These are phyloP conservation scores for Myotisia sp. DNA, from an alignment of 2,329 filamentous ascomycete species.

Conservation along the genomic window DNA sequence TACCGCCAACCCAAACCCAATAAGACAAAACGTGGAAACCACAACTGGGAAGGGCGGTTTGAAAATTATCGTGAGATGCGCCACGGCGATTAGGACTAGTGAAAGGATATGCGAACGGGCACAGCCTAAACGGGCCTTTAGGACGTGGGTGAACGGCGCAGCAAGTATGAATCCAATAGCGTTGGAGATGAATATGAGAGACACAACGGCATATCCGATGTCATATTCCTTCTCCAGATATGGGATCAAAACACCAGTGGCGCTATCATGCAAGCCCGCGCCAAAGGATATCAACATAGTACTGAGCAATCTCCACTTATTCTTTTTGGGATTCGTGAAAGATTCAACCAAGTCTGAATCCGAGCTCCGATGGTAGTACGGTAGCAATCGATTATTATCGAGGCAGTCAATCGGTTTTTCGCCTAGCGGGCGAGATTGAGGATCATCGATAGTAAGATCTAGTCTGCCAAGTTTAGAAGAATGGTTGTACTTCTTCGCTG, in stretches of 20 bases:
- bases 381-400: too few relatives aligned
- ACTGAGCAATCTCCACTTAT: constrained; percentile 53
- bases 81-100: constrained; percentile 45
- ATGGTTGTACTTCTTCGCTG: too few relatives aligned
- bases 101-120: constrained; percentile 46
- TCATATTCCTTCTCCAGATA: constrained; percentile 64
- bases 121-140: constrained; percentile 50
- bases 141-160: constrained; percentile 52
- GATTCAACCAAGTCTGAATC: too few relatives aligned
- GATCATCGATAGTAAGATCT: too few relatives aligned
- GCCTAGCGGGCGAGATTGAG: too few relatives aligned
- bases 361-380: too few relatives aligned
- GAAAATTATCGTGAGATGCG: constrained; percentile 51
- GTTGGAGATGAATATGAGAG: constrained; percentile 66
- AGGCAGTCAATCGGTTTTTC: too few relatives aligned
- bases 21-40: constrained; percentile 53
- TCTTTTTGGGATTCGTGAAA: constrained; percentile 34
- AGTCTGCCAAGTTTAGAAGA: too few relatives aligned
- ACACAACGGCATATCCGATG: constrained; percentile 66
- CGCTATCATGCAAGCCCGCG: constrained; percentile 60
- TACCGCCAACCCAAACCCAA: constrained; percentile 41
- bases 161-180: constrained; percentile 62
- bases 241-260: constrained; percentile 64
- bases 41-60: constrained; percentile 57
- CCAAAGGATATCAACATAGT: constrained; percentile 52